A percentile compares a stretch with the other conserved stretches of the same genome.
phyloP scores from a whole-genome alignment of 2,329 filamentous ascomycete species.

The Botrytis pseudocinerea region DNA sequence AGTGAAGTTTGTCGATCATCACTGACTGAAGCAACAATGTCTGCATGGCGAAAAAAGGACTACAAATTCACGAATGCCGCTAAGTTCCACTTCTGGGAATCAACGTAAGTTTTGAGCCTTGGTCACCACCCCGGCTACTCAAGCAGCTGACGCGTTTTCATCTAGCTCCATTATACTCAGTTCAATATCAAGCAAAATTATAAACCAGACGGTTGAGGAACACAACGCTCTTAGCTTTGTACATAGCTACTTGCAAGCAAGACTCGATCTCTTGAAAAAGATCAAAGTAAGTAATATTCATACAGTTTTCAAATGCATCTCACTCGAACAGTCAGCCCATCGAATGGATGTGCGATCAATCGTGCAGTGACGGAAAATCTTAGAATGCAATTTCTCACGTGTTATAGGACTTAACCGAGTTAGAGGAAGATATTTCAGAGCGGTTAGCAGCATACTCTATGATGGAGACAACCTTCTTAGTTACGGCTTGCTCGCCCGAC shows the following conservation, averaged over 20 bases:
- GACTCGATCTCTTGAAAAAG: constrained; percentile 51
- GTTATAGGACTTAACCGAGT: constrained; percentile 53
- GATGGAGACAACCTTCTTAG: constrained; percentile 62
- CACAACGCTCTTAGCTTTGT: constrained; percentile 44
- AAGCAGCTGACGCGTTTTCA: not conserved
- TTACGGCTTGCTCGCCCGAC: constrained; percentile 64
- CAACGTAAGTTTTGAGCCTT: constrained; percentile 38
- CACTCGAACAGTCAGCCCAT: not conserved
- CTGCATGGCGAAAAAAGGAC: constrained; percentile 33
- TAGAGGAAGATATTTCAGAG: constrained; percentile 57
- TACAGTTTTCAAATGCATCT: not conserved
- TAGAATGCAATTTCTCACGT: constrained; percentile 23
- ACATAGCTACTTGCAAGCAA: constrained; percentile 57
- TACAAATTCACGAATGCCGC: constrained; percentile 30
- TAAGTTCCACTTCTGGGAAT: constrained; percentile 41
- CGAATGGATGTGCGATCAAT: not conserved
- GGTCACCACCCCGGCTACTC: not conserved
- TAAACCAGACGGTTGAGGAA: constrained; percentile 33
- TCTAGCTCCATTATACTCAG: constrained; percentile 38
- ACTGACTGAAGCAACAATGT: constrained; percentile 34
- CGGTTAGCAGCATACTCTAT: constrained; percentile 54
- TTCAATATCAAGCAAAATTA: constrained; percentile 37
- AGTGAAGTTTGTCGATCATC: constrained; percentile 37
- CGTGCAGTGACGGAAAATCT: not conserved
- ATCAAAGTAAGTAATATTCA: constrained; percentile 34